Evolutionary conservation across 495 filamentous ascomycete species (phyloP), one percentile per base, ranked within the genome.

Genomic region (Amphirosellinia nigrospora): DNA sequence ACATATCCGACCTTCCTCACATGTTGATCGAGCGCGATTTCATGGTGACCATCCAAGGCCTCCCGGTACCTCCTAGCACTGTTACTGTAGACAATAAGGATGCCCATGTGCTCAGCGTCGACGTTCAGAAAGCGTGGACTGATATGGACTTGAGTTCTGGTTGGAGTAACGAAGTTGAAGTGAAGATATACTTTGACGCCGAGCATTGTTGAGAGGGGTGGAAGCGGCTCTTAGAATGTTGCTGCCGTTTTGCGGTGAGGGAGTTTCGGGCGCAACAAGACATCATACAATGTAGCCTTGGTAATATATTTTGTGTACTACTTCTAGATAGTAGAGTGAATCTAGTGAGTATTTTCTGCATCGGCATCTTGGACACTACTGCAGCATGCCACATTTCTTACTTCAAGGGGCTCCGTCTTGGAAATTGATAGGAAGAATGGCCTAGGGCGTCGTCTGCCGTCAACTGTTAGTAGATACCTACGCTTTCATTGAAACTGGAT

Each of bases 141-240:
- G 87, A 90, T 71, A 85, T 94, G 85, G 87, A 85, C 0, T 79
- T 96, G 46, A 76, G 89, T 69, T 83, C 87, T 46, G 90, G 92
- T 21, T 97, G 93, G 92, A 91, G 89, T 58, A 97, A 97, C 72
- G 94, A 98, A 77, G 87, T 93, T 38, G 83, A 86, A 46, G 84
- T 97, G 23, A 89, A 92, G 78, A 79, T 97, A 11, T 91, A 83
- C 69, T 83, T 87, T 56, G 76, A 78, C 45, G 71, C 72, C 13
- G 76, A 78, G 28, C 43, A 78, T 60, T 70, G 64, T 19, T 78
- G 41, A 73, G 7, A 13, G 13, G 15, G 8, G 53, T 4, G 45
- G 0, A 19, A 23, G 21, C 19, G 19, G 11, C 34, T 53, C 45
- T 15, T 6, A 28, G 19, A 21, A 64, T 46, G 23, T 4, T 34